Percentiles rank a stretch among this genome's conserved stretches.
Conservation (phyloP, 345 rosid genomes). For the Leavenworthia alabamica region DNA sequence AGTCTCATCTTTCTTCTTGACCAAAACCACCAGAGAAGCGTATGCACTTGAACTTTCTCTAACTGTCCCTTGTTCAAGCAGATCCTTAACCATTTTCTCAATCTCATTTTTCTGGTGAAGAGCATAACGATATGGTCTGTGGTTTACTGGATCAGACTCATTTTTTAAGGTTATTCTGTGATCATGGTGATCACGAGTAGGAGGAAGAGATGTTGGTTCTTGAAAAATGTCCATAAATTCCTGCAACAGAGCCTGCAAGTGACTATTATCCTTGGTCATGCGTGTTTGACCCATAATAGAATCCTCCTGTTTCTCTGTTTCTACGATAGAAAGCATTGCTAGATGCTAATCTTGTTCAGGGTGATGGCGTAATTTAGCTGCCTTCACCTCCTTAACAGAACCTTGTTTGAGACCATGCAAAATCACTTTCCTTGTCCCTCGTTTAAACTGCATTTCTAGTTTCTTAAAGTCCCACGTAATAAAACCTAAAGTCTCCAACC, state of each 20-base stretch:
- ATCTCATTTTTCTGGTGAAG: background rate
- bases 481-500: background rate
- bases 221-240: too few species aligned
- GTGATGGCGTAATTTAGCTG: too few species aligned
- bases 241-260: too few species aligned
- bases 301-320: too few species aligned
- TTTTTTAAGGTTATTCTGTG: background rate
- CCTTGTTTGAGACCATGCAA: background rate
- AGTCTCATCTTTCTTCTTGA: background rate
- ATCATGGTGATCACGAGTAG: too few species aligned
- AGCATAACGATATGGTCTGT: background rate
- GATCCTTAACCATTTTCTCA: background rate
- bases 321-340: accelerated
- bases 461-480: background rate
- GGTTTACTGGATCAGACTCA: background rate
- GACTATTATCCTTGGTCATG: too few species aligned
- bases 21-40: background rate
- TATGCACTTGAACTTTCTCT: accelerated
- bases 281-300: too few species aligned
- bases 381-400: accelerated
- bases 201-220: too few species aligned
- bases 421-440: too few species aligned
- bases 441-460: background rate
- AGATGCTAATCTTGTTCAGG: accelerated
- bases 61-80: too few species aligned